Conservation (phyloP, 1,284 basidiomycete genomes). For the Boletus semigastroideus region DNA sequence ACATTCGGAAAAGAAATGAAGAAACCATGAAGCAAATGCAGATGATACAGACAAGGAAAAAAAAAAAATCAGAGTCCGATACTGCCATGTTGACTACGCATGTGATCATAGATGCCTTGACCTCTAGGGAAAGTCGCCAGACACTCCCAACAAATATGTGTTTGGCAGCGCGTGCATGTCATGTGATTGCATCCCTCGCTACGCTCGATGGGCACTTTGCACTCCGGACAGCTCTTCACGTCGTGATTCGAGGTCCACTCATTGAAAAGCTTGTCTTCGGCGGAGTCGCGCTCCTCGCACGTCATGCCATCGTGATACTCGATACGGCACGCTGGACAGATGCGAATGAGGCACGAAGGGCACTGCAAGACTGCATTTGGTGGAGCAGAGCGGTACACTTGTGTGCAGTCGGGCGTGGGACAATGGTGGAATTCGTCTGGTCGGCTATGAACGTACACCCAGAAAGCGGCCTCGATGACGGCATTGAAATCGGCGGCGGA, state of each 20-base stretch:
- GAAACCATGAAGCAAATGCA: conserved; percentile 7
- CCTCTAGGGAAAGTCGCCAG: conserved; percentile 60
- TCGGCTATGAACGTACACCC: conserved; percentile 52
- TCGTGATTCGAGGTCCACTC: conserved; percentile 58
- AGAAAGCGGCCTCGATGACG: conserved; percentile 56
- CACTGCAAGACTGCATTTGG: conserved; percentile 60
- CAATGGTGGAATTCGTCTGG: conserved; percentile 66
- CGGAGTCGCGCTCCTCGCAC: conserved; percentile 54
- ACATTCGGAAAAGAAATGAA: background rate
- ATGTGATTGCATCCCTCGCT: conserved; percentile 76
- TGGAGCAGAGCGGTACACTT: conserved; percentile 59
- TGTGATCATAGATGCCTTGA: conserved; percentile 59
- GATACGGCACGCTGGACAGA: conserved; percentile 64
- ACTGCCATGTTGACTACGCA: conserved; percentile 50
- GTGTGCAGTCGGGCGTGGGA: conserved; percentile 71
- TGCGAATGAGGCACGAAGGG: conserved; percentile 64
- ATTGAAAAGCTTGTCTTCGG: conserved; percentile 54
- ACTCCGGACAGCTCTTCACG: conserved; percentile 70
- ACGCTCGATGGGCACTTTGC: conserved; percentile 65
- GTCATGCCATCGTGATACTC: conserved; percentile 65
- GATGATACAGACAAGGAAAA: conserved; percentile 4
- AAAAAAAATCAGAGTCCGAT: conserved; percentile 39
- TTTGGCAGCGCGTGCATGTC: conserved; percentile 65
- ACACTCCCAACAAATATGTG: conserved; percentile 78
- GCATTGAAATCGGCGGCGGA: conserved; percentile 49